Percentiles rank a stretch among this genome's conserved stretches.
Conservation (phyloP, 805 yeast genomes). For the Komagataella populi region DNA sequence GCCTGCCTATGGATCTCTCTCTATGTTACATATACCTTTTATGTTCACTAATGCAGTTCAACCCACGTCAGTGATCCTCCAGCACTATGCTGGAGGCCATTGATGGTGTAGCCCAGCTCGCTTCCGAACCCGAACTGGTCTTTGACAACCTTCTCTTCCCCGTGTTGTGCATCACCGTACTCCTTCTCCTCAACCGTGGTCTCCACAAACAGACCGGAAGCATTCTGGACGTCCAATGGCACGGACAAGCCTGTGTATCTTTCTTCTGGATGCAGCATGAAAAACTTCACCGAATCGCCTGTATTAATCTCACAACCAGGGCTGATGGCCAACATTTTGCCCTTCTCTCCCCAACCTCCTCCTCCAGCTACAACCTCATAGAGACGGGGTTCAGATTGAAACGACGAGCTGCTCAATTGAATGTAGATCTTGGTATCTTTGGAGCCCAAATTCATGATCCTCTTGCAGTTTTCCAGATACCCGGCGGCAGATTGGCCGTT, state of each 20-base stretch:
- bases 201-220: slow-evolving; percentile 2
- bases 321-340: slow-evolving; percentile 51
- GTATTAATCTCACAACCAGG: slow-evolving; percentile 24
- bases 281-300: slow-evolving; percentile 35
- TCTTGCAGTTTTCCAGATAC: slow-evolving; percentile 30
- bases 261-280: slow-evolving; percentile 1
- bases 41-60: background rate
- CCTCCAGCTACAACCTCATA: slow-evolving; percentile 61
- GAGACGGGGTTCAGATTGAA: slow-evolving; percentile 8
- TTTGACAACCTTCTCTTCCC: slow-evolving; percentile 1
- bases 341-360: slow-evolving; percentile 64
- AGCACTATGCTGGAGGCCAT: slow-evolving; percentile 15
- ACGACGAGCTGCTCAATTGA: slow-evolving; percentile 9
- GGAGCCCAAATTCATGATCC: slow-evolving; percentile 23
- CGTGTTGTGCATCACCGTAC: background rate
- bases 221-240: background rate
- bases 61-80: background rate
- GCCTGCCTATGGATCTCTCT: background rate
- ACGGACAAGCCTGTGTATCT: background rate
- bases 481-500: slow-evolving; percentile 44
- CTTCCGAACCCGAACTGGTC: slow-evolving; percentile 18
- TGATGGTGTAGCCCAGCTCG: slow-evolving; percentile 16
- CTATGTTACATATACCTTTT: background rate
- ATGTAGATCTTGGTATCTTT: slow-evolving; percentile 30
- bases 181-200: slow-evolving; percentile 2